phyloP scores from a whole-genome alignment of 2,329 filamentous ascomycete genomes.

The Nigrospora oryzae region DNA sequence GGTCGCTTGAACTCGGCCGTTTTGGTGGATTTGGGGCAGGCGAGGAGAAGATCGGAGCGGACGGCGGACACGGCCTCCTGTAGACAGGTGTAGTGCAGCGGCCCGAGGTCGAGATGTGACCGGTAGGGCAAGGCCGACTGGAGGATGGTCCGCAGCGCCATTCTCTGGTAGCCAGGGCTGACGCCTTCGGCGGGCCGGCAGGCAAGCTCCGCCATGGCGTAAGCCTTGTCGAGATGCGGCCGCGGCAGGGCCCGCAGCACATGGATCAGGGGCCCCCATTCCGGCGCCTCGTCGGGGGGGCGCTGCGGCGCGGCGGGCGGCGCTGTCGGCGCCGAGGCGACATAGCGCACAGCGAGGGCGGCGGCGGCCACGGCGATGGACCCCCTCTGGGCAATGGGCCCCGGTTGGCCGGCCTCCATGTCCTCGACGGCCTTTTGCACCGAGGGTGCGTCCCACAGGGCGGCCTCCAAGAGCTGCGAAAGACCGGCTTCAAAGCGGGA shows the following conservation, averaged over 20 bases:
- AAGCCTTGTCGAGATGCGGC: not conserved
- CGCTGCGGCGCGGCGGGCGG: no score
- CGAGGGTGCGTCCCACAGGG: not conserved
- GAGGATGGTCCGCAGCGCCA: not conserved
- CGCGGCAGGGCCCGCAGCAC: no score
- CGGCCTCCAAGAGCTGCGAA: not conserved
- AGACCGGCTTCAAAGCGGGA: not conserved
- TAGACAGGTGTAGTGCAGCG: constrained; percentile 10
- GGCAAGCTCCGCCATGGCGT: not conserved
- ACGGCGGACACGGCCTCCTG: constrained; percentile 14
- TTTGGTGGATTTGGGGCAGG: constrained; percentile 13
- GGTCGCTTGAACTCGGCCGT: constrained; percentile 16
- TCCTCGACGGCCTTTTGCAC: not conserved
- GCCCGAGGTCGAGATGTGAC: constrained; percentile 5
- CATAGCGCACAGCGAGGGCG: constrained; percentile 2
- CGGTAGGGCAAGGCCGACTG: not conserved
- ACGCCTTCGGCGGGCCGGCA: not conserved
- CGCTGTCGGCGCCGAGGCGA: not conserved
- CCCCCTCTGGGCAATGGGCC: constrained; percentile 3
- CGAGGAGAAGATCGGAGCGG: constrained; percentile 14
- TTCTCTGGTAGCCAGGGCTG: not conserved
- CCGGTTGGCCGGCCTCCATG: not conserved
- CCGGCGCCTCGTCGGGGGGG: no score
- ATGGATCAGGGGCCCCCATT: no score
- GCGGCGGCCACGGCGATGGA: constrained; percentile 6